Conservation (phyloP, 2,329 filamentous ascomycete genomes). For the Cladophialophora psammophila region DNA sequence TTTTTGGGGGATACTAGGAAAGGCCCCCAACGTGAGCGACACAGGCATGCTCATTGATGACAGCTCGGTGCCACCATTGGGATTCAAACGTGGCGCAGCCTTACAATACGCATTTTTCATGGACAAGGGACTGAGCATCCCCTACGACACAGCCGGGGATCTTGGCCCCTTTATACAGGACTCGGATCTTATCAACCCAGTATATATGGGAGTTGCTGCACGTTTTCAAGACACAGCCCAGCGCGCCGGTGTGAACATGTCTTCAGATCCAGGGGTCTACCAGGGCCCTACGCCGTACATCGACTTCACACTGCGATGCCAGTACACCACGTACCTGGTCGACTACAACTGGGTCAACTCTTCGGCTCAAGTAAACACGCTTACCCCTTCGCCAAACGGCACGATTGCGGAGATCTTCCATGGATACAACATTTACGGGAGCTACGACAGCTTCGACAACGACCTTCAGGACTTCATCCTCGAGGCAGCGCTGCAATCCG, state of each 20-base stretch:
- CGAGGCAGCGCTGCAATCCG: slow-evolving; percentile 29
- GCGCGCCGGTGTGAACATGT: slow-evolving; percentile 29
- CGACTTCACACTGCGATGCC: slow-evolving; percentile 35
- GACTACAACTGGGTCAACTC: slow-evolving; percentile 38
- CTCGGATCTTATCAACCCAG: slow-evolving; percentile 36
- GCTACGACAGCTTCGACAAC: slow-evolving; percentile 31
- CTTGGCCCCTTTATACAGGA: slow-evolving; percentile 30
- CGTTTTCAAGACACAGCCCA: slow-evolving; percentile 28
- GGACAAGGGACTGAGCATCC: slow-evolving; percentile 28
- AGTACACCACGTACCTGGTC: slow-evolving; percentile 35
- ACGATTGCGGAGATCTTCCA: slow-evolving; percentile 39
- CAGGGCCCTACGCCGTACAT: slow-evolving; percentile 27
- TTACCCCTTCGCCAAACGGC: slow-evolving; percentile 34
- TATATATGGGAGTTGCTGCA: slow-evolving; percentile 35
- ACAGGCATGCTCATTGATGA: slow-evolving; percentile 24
- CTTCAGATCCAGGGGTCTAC: slow-evolving; percentile 26
- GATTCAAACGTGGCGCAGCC: slow-evolving; percentile 32
- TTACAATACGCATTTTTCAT: slow-evolving; percentile 38
- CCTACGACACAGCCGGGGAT: slow-evolving; percentile 33
- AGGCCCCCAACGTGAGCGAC: slow-evolving; percentile 24
- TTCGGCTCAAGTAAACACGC: slow-evolving; percentile 26
- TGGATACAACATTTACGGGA: slow-evolving; percentile 32
- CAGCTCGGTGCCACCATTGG: slow-evolving; percentile 33
- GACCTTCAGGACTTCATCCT: slow-evolving; percentile 34
- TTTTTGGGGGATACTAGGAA: slow-evolving; percentile 38